Evolutionary conservation across 2,329 filamentous ascomycete species (phyloP), one percentile per base, ranked within the genome.

Genomic region (Macrophomina phaseolina): DNA sequence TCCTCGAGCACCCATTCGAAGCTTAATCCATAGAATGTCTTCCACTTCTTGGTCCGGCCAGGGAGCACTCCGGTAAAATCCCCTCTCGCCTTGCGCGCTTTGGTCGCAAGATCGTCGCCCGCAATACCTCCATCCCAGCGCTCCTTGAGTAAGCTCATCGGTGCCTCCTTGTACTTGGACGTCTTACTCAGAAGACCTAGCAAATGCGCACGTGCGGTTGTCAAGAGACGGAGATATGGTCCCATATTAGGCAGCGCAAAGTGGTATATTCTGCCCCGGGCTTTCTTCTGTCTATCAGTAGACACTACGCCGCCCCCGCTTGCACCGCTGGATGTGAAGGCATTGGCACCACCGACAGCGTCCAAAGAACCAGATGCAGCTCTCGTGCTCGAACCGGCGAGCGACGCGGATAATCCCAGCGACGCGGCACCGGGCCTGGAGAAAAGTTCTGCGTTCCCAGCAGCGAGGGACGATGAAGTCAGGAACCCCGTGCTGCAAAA

Each of bases 1-100:
- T 93, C 90, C 48, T 86, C 88, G 49, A 93, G 75, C 16, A 91
- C 82, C 89, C 89, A 93, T 67, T 90, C 85, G 76, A 92, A 93
- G 51, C 84, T 79, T 68, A 92, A 77, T 0, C 91, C 91, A 72
- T 87, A 86, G 69, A 92, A 91, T 36, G 86, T 84, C 74, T 84
- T 89, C 91, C 91, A 93, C 74, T 88, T 90, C 74, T 83, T 86
- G 16, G 89, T 90, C 72, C 86, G 81, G 0, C 87, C 88, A 0
- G 87, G 85, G 48, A 88, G 72, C 2, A 89, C 81, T 6, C 87
- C 87, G 5, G 76, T 76, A 71, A 85, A 87, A 71, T 88, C 86
- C 1, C 86, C 85, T 64, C 87, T 78, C 18, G 80, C 79, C 67
- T 81, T 82, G 77, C 85, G 87, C 18, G 81, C 81, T 67, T 79